A percentile compares a stretch with the other conserved stretches of the same genome.
Evolutionary conservation across 2,329 filamentous ascomycete species (phyloP).

Genomic region (Byssoonygena ceratinophila): DNA sequence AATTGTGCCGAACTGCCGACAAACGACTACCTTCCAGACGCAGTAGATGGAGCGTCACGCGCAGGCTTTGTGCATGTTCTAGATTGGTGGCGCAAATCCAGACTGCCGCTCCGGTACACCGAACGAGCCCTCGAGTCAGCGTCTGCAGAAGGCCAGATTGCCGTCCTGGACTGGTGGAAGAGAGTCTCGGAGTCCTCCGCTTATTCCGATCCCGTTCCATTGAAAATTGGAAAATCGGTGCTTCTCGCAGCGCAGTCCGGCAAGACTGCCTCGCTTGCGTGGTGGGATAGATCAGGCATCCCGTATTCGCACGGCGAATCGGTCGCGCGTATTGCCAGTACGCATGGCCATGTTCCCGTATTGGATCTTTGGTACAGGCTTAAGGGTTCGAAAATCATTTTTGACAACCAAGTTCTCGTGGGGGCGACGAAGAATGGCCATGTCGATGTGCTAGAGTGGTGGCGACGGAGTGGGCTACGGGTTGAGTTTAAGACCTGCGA

Average conservation of each 20-base stretch:
- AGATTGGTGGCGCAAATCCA: conserved; percentile 82
- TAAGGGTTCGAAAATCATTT: conserved; percentile 66
- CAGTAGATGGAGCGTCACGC: conserved; percentile 75
- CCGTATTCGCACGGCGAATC: conserved; percentile 69
- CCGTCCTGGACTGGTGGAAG: conserved; percentile 90
- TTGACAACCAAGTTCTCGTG: conserved; percentile 72
- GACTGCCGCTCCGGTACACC: conserved; percentile 71
- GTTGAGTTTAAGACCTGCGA: conserved; percentile 94
- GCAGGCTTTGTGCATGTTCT: conserved; percentile 76
- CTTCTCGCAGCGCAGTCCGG: conserved; percentile 76
- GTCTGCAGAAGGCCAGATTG: conserved; percentile 70
- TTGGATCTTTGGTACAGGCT: conserved; percentile 71
- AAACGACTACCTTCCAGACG: conserved; percentile 76
- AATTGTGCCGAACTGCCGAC: conserved; percentile 70
- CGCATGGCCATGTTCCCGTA: conserved; percentile 73
- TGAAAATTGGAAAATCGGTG: conserved; percentile 77
- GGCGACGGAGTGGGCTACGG: conserved; percentile 59
- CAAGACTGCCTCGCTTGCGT: conserved; percentile 63
- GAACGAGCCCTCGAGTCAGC: conserved; percentile 81
- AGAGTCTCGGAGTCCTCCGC: conserved; percentile 53
- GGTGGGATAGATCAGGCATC: conserved; percentile 79
- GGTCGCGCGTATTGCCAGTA: conserved; percentile 72
- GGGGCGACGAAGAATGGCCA: conserved; percentile 81
- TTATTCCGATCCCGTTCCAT: conserved; percentile 40
- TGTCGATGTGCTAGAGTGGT: conserved; percentile 81